These are phyloP conservation scores for Micromonas pusilla DNA, from an alignment of 139 green algal species.

Conservation along the genomic window DNA sequence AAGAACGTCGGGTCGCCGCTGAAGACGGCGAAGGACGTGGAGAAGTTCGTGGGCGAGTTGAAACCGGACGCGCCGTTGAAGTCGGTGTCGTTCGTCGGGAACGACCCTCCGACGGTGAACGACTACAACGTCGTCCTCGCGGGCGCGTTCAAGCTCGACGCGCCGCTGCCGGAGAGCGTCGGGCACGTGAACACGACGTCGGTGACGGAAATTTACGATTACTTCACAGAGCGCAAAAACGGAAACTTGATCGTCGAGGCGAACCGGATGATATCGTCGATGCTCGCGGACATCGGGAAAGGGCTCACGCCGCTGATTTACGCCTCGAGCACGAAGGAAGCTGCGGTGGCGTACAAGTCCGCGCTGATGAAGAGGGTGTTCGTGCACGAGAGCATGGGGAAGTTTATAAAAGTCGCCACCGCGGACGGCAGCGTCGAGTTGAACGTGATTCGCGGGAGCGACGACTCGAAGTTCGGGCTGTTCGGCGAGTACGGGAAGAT, in stretches of 20 bases:
- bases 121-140: conserved; percentile 20
- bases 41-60: background rate
- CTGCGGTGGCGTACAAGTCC: conserved; percentile 14
- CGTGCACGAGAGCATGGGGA: conserved; percentile 23
- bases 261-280: conserved; percentile 2
- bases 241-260: conserved; percentile 3
- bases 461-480: background rate
- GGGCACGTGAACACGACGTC: background rate
- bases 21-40: conserved; percentile 24
- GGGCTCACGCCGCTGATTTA: background rate
- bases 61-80: conserved; percentile 5
- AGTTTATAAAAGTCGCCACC: conserved; percentile 3
- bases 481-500: conserved; percentile 8
- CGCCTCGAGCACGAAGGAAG: conserved; percentile 3
- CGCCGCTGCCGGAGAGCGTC: background rate
- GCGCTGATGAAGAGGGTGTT: conserved; percentile 27
- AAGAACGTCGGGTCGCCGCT: background rate
- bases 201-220: conserved; percentile 12
- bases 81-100: conserved; percentile 14
- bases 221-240: conserved; percentile 3
- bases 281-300: conserved; percentile 18
- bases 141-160: conserved; percentile 12
- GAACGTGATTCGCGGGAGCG: background rate
- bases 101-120: conserved; percentile 14
- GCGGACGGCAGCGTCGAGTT: conserved; percentile 9